Percentiles rank a stretch among this genome's conserved stretches.
These are phyloP conservation scores for Neocatenulostroma microsporum DNA, from an alignment of 2,329 filamentous ascomycete species.

Conservation along the genomic window DNA sequence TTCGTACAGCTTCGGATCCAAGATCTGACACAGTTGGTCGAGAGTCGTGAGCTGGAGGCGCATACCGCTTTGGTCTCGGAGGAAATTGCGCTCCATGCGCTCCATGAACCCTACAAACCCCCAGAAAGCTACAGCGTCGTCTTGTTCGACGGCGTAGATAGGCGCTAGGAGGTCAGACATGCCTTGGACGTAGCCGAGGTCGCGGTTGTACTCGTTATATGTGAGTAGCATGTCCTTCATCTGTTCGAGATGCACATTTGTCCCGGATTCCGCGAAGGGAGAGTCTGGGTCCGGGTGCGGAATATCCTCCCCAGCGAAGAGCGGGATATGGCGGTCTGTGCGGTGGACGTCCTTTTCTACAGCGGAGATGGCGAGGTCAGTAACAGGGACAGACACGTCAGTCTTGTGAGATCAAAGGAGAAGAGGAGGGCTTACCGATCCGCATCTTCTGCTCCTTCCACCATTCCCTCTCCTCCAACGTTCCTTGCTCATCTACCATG, in stretches of 20 bases:
- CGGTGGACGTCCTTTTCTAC: conserved; percentile 97
- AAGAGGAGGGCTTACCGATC: conserved; percentile 61
- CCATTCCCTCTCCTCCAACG: conserved; percentile 80
- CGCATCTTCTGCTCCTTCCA: conserved; percentile 91
- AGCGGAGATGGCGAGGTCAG: conserved; percentile 44
- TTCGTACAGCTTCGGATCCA: conserved; percentile 89
- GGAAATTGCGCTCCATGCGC: conserved; percentile 93
- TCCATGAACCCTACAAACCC: conserved; percentile 94
- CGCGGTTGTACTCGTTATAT: conserved; percentile 96
- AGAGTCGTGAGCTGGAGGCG: conserved; percentile 80
- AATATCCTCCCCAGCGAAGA: conserved; percentile 93
- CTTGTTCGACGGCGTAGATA: conserved; percentile 94
- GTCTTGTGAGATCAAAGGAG: conserved; percentile 6
- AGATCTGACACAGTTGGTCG: conserved; percentile 90
- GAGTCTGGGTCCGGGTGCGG: conserved; percentile 94
- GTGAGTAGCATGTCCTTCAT: conserved; percentile 99
- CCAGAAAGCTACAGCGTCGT: conserved; percentile 96
- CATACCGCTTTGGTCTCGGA: conserved; percentile 95
- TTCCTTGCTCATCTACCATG: conserved; percentile 71
- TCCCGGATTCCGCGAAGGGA: conserved; percentile 84
- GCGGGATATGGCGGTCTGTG: conserved; percentile 87
- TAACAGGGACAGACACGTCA: conserved; percentile 17
- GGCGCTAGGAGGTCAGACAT: conserved; percentile 97
- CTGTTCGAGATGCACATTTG: conserved; percentile 95
- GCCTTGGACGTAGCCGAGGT: conserved; percentile 93